These are phyloP conservation scores for Exutisphaerella laricina DNA, from an alignment of 2,329 filamentous ascomycete genomes.

Conservation along the genomic window DNA sequence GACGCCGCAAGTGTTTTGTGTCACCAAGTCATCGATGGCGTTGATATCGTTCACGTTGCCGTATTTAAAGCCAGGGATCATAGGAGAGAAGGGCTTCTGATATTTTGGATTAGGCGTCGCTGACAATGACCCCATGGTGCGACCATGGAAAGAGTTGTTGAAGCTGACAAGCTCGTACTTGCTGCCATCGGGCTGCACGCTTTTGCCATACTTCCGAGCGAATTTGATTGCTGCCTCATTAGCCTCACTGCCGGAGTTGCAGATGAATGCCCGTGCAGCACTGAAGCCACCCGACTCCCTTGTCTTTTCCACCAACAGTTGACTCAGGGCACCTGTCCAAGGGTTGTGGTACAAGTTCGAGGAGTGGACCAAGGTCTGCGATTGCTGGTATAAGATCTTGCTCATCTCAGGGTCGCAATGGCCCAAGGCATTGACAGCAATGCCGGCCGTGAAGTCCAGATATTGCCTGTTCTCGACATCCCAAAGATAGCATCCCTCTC, in stretches of 20 bases:
- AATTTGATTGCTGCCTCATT: conserved; percentile 99
- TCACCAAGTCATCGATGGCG: conserved; percentile 67
- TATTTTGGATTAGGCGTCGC: conserved; percentile 98
- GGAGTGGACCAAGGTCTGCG: conserved; percentile 73
- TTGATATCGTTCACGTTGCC: conserved; percentile 78
- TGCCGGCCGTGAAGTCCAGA: conserved; percentile 91
- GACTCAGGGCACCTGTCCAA: conserved; percentile 85
- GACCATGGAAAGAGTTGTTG: conserved; percentile 86
- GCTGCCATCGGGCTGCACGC: conserved; percentile 29
- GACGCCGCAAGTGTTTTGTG: conserved; percentile 81
- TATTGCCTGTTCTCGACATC: conserved; percentile 86
- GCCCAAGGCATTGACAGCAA: conserved; percentile 88
- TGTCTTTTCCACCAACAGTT: conserved; percentile 78
- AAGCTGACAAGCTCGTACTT: conserved; percentile 90
- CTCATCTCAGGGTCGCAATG: conserved; percentile 80
- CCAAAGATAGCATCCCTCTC: conserved; percentile 81
- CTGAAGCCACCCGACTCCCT: conserved; percentile 74
- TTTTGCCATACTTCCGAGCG: conserved; percentile 80
- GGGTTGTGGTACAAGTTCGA: conserved; percentile 97
- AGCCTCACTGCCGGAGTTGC: conserved; percentile 93
- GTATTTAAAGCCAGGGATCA: conserved; percentile 89
- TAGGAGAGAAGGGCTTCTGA: conserved; percentile 87
- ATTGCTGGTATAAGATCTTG: conserved; percentile 62
- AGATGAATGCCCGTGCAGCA: conserved; percentile 76
- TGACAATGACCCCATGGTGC: conserved; percentile 92